Conservation (phyloP, 2,329 filamentous ascomycete genomes). For the Cyanodermella asteris region DNA sequence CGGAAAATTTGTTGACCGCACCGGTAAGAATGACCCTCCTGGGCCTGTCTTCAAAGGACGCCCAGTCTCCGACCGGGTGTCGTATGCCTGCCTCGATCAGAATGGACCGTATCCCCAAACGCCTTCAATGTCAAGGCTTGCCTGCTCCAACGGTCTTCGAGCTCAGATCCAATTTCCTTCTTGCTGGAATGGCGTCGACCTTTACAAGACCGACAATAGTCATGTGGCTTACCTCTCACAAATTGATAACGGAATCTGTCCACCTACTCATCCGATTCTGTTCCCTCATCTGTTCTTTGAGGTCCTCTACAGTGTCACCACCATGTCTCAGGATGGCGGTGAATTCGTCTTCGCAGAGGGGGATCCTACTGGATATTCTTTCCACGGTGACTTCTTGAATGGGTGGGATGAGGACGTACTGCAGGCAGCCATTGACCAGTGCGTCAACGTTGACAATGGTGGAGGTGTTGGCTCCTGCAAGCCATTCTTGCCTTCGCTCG, state of each 20-base stretch:
- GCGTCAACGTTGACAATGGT: constrained; percentile 8
- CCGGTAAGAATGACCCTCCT: constrained; percentile 14
- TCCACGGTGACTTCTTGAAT: constrained; percentile 38
- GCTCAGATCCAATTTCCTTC: constrained; percentile 12
- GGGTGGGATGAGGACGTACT: constrained; percentile 15
- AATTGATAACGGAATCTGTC: constrained; percentile 16
- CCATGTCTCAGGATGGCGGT: constrained; percentile 28
- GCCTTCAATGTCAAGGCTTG: constrained; percentile 12
- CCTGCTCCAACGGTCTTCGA: constrained; percentile 13
- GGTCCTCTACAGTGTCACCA: constrained; percentile 11
- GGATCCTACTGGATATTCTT: constrained; percentile 17
- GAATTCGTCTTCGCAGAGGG: constrained; percentile 13
- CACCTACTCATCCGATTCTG: constrained; percentile 14
- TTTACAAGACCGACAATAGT: constrained; percentile 6
- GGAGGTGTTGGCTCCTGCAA: constrained; percentile 9
- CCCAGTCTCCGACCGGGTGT: constrained; percentile 11
- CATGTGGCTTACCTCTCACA: constrained; percentile 6
- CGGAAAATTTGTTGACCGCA: too few relatives aligned
- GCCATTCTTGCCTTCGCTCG: constrained; percentile 10
- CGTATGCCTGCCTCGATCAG: constrained; percentile 9
- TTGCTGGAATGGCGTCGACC: constrained; percentile 7
- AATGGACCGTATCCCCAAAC: constrained; percentile 10
- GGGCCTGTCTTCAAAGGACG: too few relatives aligned
- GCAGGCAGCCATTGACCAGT: constrained; percentile 11
- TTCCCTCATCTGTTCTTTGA: constrained; percentile 11